Evolutionary conservation across 257 asterid species (phyloP), one percentile per base, ranked within the genome.

Genomic region (Agastache rugosa): DNA sequence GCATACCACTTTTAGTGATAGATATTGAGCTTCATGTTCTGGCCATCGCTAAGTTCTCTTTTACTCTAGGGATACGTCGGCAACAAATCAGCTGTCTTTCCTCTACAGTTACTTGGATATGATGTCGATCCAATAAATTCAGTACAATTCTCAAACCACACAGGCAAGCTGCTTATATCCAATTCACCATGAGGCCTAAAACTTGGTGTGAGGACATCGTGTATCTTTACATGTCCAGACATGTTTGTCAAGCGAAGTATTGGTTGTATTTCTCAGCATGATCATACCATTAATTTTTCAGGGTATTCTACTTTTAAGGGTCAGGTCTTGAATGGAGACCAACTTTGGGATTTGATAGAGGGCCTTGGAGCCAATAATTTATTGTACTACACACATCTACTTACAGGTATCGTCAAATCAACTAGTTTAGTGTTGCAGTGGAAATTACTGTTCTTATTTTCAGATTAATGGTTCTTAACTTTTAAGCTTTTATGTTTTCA

Each of bases 251-350:
- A 63, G n/a, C 31, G 14, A 54, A 37, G 55, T 63, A 27, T 54
- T 23, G 20, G 51, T 62, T 9, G 3, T 11, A 22, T 42, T 29
- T 64, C n/a, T 41, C 76, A 53, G 75, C 71, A 67, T 81, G 68
- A 85, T 53, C 44, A 31, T 47, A 54, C 70, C 71, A 35, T 59
- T 67, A 44, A 29, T 51, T 83, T 20, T 87, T 83, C 96, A 94
- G 99, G 99, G 31, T 95, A 95, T 82, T 98, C 99, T 16, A 86
- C 91, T 77, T 95, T 88, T 74, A 95, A 92, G 86, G 99, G 99
- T 3, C 97, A 95, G 87, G 94, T 95, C 82, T 87, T 95, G 90
- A 88, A 95, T 69, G 99, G 99, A 11, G 91, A 88, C 63, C 95
- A 95, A 70, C 88, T 95, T n/a, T 95, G 99, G 98, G 98, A 92